Percentiles rank a stretch among this genome's conserved stretches.
phyloP scores from a whole-genome alignment of 2,329 filamentous ascomycete genomes.

The Colletotrichum godetiae region DNA sequence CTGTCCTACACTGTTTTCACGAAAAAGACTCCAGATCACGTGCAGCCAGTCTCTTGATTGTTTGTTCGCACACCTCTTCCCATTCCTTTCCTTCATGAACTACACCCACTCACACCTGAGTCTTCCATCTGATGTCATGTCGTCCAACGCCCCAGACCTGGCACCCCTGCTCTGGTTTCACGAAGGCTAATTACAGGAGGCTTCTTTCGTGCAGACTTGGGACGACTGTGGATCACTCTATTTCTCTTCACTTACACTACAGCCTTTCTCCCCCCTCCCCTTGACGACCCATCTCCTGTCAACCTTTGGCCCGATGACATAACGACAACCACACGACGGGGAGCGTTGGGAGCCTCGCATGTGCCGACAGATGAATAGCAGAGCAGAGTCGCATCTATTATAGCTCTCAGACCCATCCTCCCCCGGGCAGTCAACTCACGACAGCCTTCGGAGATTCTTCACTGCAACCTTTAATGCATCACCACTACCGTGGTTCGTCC shows the following conservation, averaged over 20 bases:
- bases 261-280: conserved; percentile 3
- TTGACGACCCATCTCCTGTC: background rate
- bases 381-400: background rate
- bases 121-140: conserved; percentile 32
- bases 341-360: background rate
- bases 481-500: background rate
- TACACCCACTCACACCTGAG: background rate
- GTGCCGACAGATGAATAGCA: background rate
- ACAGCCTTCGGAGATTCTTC: conserved; percentile 3
- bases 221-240: conserved; percentile 19
- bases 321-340: background rate
- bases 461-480: conserved; percentile 2
- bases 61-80: background rate
- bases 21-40: conserved; percentile 16
- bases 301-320: conserved; percentile 6
- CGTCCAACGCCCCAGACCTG: conserved; percentile 12
- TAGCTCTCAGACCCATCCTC: background rate
- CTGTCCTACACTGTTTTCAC: background rate
- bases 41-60: background rate
- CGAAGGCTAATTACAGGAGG: conserved; percentile 33
- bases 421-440: background rate
- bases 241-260: background rate
- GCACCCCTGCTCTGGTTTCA: conserved; percentile 26
- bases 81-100: background rate
- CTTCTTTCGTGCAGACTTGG: conserved; percentile 25